These are phyloP conservation scores for Saccharomycopsis sp. DNA, from an alignment of 805 yeast genomes.

Conservation along the genomic window DNA sequence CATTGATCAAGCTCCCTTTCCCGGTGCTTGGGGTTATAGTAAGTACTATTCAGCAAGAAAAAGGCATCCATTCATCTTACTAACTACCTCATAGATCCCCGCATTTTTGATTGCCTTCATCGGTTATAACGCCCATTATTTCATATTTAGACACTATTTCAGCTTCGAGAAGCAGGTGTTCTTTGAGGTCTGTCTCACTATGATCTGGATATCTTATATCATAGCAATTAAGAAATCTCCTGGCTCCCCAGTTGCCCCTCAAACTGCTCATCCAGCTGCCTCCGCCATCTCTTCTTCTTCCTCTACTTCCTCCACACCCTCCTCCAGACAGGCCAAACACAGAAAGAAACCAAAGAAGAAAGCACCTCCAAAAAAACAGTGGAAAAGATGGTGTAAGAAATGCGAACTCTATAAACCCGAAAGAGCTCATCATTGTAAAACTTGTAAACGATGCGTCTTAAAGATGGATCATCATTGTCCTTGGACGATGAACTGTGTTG, in stretches of 20 bases:
- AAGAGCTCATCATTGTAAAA: slow-evolving; percentile 79
- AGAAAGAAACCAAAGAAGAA: not conserved
- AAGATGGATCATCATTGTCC: slow-evolving; percentile 93
- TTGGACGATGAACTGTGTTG: slow-evolving; percentile 91
- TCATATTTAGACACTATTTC: slow-evolving; percentile 44
- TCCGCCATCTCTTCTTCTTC: too few relatives aligned
- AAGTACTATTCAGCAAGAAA: slow-evolving; percentile 1
- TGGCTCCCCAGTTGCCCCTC: slow-evolving; percentile 57
- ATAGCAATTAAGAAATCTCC: slow-evolving; percentile 63
- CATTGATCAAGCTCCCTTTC: slow-evolving; percentile 15
- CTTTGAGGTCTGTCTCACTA: slow-evolving; percentile 41
- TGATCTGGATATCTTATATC: slow-evolving; percentile 70
- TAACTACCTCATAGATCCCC: slow-evolving; percentile 47
- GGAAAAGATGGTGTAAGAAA: slow-evolving; percentile 45
- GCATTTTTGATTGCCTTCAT: slow-evolving; percentile 45
- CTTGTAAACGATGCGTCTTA: slow-evolving; percentile 64
- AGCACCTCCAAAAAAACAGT: slow-evolving; percentile 1
- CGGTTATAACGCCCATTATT: slow-evolving; percentile 58
- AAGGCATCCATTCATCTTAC: not conserved
- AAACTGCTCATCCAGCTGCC: slow-evolving; percentile 9
- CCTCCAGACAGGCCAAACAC: not conserved
- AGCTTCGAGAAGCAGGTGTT: slow-evolving; percentile 34
- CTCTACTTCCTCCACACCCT: too few relatives aligned
- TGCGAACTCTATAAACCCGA: slow-evolving; percentile 74
- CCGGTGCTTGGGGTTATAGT: slow-evolving; percentile 20